Percentiles rank a stretch among this genome's conserved stretches.
phyloP scores from a whole-genome alignment of 1,139 yeast species.

The Eremothecium sinecaudum region DNA sequence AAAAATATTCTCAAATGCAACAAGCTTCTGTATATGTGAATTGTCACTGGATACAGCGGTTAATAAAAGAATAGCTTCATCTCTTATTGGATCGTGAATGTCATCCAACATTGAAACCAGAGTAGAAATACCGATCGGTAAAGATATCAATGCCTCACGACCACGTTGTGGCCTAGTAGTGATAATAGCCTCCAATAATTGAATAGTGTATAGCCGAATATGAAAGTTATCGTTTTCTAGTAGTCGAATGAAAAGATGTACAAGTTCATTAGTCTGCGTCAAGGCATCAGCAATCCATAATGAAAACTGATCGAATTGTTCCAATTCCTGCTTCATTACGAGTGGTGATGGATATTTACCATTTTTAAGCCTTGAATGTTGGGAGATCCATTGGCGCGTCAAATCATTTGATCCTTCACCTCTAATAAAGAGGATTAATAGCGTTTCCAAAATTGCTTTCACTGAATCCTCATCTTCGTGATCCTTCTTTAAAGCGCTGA shows the following conservation, averaged over 20 bases:
- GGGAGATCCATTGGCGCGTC: constrained; percentile 58
- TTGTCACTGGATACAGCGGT: constrained; percentile 77
- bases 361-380: constrained; percentile 66
- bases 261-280: constrained; percentile 56
- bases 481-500: constrained; percentile 60
- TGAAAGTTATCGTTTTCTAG: constrained; percentile 61
- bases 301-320: constrained; percentile 70
- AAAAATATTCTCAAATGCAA: constrained; percentile 90
- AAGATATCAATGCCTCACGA: constrained; percentile 60
- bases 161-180: constrained; percentile 67
- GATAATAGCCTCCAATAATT: constrained; percentile 73
- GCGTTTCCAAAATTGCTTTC: constrained; percentile 76
- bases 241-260: constrained; percentile 50
- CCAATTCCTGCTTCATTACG: constrained; percentile 43
- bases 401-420: constrained; percentile 46
- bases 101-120: constrained; percentile 65
- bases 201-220: constrained; percentile 68
- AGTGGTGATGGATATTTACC: constrained; percentile 81
- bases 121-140: constrained; percentile 74
- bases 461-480: constrained; percentile 60
- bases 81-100: constrained; percentile 76
- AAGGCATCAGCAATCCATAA: constrained; percentile 94
- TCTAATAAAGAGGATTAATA: constrained; percentile 69
- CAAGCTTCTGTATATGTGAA: constrained; percentile 80
- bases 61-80: constrained; percentile 75